A percentile compares a stretch with the other conserved stretches of the same genome.
These are phyloP conservation scores for Akanthomyces muscarius DNA, from an alignment of 2,329 filamentous ascomycete genomes.

Conservation along the genomic window DNA sequence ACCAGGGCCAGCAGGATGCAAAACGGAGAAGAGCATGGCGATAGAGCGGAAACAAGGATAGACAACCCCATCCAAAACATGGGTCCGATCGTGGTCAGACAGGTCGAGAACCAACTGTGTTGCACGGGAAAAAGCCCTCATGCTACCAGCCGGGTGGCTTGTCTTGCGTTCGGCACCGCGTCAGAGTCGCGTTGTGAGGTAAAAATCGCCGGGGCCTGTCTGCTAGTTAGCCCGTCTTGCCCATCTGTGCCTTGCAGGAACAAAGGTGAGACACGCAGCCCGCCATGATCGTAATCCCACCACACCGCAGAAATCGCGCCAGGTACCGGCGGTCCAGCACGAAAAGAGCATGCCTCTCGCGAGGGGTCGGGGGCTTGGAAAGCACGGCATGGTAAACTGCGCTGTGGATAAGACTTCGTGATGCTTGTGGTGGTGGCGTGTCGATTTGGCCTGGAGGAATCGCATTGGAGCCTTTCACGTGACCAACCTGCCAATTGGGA, in stretches of 20 bases:
- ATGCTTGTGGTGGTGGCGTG: background rate
- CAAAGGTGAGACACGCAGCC: constrained; percentile 7
- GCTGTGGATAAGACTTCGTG: background rate
- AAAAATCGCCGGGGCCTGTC: background rate
- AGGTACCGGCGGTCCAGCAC: background rate
- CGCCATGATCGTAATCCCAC: too few relatives aligned
- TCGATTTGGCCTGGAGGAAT: background rate
- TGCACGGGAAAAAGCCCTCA: background rate
- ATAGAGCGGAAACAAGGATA: background rate
- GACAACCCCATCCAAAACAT: background rate
- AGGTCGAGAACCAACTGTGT: background rate
- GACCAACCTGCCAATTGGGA: background rate
- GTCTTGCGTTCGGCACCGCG: background rate
- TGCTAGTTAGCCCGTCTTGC: background rate
- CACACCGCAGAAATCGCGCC: background rate
- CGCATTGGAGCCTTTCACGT: background rate
- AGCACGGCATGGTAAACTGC: background rate
- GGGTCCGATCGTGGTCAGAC: background rate
- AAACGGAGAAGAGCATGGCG: background rate
- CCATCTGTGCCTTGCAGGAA: constrained; percentile 3
- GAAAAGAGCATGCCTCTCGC: background rate
- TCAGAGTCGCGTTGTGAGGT: background rate
- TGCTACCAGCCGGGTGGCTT: background rate
- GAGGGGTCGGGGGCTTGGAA: background rate
- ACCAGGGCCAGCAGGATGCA: background rate